These are phyloP conservation scores for Pythium brachiatum DNA, from an alignment of 352 stramenopile species.

Conservation along the genomic window DNA sequence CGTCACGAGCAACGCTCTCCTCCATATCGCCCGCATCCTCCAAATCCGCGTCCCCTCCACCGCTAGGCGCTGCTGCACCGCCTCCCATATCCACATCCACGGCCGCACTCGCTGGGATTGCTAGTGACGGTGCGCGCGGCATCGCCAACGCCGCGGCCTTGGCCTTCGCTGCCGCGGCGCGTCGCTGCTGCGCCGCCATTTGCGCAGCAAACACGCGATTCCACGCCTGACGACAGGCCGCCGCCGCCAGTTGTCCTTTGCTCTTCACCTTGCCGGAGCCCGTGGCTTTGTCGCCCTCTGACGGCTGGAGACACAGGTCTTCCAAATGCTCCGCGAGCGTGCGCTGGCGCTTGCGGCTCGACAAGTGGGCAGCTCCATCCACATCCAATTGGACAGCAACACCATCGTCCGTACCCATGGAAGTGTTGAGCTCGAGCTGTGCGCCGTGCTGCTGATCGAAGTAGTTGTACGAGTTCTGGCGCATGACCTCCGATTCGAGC, in stretches of 20 bases:
- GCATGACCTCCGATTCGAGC: constrained; percentile 66
- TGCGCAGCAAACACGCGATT: constrained; percentile 19
- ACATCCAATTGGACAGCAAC: neutral
- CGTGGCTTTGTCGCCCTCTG: neutral
- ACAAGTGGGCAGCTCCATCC: neutral
- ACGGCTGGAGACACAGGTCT: constrained; percentile 36
- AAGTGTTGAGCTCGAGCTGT: neutral
- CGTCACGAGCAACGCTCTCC: constrained; percentile 9
- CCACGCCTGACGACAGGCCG: constrained; percentile 20
- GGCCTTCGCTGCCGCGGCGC: neutral
- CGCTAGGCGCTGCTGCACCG: constrained; percentile 5
- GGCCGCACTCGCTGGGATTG: neutral
- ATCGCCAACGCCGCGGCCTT: neutral
- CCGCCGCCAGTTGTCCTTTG: constrained; percentile 9
- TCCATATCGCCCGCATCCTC: constrained; percentile 19
- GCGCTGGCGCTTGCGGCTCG: constrained; percentile 47
- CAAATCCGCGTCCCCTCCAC: constrained; percentile 17
- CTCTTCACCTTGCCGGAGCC: neutral
- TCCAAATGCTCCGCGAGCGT: constrained; percentile 68
- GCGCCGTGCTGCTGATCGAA: constrained; percentile 46
- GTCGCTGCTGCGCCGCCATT: constrained; percentile 20
- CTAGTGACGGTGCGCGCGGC: neutral
- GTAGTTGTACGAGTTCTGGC: constrained; percentile 69
- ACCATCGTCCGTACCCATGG: neutral
- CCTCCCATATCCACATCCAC: constrained; percentile 22